Evolutionary conservation across 164 flowering plant species (phyloP).

Genomic region (Vitis rotundifolia): DNA sequence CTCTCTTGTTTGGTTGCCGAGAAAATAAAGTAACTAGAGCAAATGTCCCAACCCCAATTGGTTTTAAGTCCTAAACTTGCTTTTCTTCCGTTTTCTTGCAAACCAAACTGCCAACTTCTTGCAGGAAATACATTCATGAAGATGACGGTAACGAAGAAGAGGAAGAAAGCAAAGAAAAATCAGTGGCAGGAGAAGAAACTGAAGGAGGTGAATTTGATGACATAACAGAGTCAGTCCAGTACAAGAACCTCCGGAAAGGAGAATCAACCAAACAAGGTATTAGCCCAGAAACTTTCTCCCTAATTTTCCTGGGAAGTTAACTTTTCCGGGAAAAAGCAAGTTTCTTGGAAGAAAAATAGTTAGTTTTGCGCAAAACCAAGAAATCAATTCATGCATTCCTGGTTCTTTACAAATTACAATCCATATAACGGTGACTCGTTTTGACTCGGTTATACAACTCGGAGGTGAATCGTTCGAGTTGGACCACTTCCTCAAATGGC

Average conservation of each 20-base stretch:
- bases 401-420: too few species aligned
- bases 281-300: neutral
- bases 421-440: too few species aligned
- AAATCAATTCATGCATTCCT: too few species aligned
- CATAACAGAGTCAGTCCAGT: conserved; percentile 22
- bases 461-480: too few species aligned
- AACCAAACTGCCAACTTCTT: neutral
- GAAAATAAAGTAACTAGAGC: neutral
- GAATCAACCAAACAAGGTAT: conserved; percentile 25
- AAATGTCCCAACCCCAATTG: neutral
- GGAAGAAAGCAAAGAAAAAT: neutral
- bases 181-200: neutral
- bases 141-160: neutral
- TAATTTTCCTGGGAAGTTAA: neutral
- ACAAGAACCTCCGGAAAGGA: conserved; percentile 26
- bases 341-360: neutral
- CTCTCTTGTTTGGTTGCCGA: conserved; percentile 2
- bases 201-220: conserved; percentile 15
- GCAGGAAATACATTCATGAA: conserved; percentile 4
- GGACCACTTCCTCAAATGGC: too few species aligned
- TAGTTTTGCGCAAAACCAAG: too few species aligned
- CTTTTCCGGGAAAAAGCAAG: neutral
- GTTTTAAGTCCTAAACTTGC: too few species aligned
- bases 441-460: too few species aligned
- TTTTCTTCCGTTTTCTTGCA: neutral